These are phyloP conservation scores for Vittaforma corneae DNA, from an alignment of 371 early-diverging fungal genomes.

Conservation along the genomic window DNA sequence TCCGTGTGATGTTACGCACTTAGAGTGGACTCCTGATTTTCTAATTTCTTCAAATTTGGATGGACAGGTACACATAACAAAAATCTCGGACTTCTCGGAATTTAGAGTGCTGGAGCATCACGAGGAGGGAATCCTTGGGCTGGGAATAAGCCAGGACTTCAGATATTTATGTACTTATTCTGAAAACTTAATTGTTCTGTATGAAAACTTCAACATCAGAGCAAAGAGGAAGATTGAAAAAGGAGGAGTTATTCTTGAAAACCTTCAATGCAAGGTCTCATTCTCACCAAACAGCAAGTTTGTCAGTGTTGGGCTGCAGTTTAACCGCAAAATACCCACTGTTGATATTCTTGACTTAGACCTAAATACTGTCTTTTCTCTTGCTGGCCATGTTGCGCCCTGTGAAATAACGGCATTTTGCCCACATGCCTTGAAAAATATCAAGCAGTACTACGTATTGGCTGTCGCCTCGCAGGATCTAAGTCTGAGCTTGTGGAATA, in stretches of 20 bases:
- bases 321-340: constrained; percentile 45
- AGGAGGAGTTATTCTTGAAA: constrained; percentile 51
- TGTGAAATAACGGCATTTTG: constrained; percentile 35
- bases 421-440: constrained; percentile 34
- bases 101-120: constrained; percentile 33
- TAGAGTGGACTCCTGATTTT: constrained; percentile 40
- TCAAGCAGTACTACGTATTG: constrained; percentile 35
- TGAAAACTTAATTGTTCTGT: constrained; percentile 47
- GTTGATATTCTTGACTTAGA: constrained; percentile 45
- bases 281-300: constrained; percentile 52
- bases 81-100: constrained; percentile 11
- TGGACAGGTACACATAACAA: constrained; percentile 48
- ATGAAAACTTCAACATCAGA: constrained; percentile 25
- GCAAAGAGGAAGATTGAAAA: constrained; percentile 29
- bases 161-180: constrained; percentile 45
- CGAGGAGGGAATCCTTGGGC: constrained; percentile 46
- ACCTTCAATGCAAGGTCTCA: constrained; percentile 51
- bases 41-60: constrained; percentile 52
- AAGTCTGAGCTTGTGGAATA: constrained; percentile 54
- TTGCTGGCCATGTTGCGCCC: constrained; percentile 58
- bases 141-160: constrained; percentile 27
- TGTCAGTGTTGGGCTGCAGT: constrained; percentile 51
- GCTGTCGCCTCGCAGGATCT: constrained; percentile 57
- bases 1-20: constrained; percentile 42
- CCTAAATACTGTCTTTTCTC: constrained; percentile 38